Evolutionary conservation across 805 yeast genomes (phyloP).

Genomic region (Ogataea dorogensis): DNA sequence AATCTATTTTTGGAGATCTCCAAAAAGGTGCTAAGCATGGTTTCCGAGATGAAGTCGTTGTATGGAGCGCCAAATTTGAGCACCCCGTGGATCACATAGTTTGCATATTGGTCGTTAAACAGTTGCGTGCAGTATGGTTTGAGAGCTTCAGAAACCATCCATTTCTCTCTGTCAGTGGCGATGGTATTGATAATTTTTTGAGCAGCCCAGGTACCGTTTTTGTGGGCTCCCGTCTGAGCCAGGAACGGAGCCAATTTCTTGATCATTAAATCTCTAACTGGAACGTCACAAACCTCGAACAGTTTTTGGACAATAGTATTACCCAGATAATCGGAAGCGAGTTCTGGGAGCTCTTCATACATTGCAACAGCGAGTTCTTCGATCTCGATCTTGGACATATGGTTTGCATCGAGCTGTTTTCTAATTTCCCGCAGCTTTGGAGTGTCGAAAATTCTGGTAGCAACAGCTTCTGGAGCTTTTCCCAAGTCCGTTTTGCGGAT

Average conservation of each 20-base stretch:
- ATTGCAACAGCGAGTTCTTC: constrained; percentile 82
- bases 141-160: constrained; percentile 64
- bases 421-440: constrained; percentile 86
- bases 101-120: constrained; percentile 94
- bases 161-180: constrained; percentile 53
- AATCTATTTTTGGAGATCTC: constrained; percentile 84
- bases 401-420: constrained; percentile 61
- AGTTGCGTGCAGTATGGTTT: constrained; percentile 80
- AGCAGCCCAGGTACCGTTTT: constrained; percentile 99
- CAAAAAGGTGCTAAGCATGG: constrained; percentile 73
- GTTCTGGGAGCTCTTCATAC: constrained; percentile 85
- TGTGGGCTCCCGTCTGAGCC: constrained; percentile 92
- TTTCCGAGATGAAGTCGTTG: constrained; percentile 85
- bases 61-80: constrained; percentile 82
- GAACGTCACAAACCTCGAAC: constrained; percentile 67
- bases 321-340: constrained; percentile 90
- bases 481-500: constrained; percentile 55
- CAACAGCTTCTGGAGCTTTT: constrained; percentile 71
- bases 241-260: constrained; percentile 73
- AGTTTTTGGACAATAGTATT: constrained; percentile 93
- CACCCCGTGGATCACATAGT: constrained; percentile 93
- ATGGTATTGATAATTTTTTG: constrained; percentile 88
- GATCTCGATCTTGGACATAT: constrained; percentile 56
- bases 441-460: constrained; percentile 76
- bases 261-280: constrained; percentile 77